Evolutionary conservation across 2,329 filamentous ascomycete genomes (phyloP).

Genomic region (Ceratocystis lukuohia): DNA sequence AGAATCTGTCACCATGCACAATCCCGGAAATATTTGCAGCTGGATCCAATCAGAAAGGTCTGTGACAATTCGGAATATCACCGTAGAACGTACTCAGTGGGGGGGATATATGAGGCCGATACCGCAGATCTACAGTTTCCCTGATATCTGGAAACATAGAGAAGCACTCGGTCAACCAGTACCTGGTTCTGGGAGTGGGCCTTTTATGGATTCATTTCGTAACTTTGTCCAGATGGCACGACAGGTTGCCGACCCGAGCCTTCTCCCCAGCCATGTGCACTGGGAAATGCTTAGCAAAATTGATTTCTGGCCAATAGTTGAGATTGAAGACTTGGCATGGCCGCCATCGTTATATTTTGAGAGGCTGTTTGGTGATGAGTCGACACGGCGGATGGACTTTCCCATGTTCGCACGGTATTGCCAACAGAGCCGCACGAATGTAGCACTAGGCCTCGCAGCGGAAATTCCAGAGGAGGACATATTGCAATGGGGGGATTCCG

Average conservation of each 20-base stretch:
- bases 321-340: background rate
- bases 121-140: background rate
- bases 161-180: background rate
- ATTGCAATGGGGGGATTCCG: background rate
- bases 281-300: slow-evolving; percentile 2
- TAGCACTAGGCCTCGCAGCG: background rate
- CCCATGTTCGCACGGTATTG: slow-evolving; percentile 5
- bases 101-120: background rate
- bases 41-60: slow-evolving; percentile 14
- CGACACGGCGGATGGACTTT: background rate
- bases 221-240: slow-evolving; percentile 2
- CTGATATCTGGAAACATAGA: slow-evolving; percentile 4
- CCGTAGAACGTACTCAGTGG: background rate
- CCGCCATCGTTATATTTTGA: slow-evolving; percentile 11
- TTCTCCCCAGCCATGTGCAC: background rate
- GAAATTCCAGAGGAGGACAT: background rate
- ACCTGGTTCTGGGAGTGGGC: slow-evolving; percentile 2
- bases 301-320: slow-evolving; percentile 13
- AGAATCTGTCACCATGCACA: background rate
- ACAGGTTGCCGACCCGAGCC: background rate
- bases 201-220: background rate
- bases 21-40: background rate
- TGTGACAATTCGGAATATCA: slow-evolving; percentile 12
- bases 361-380: slow-evolving; percentile 2
- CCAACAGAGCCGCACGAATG: background rate